Conservation (phyloP, 805 yeast genomes). For the Blastobotrys chiropterorum region DNA sequence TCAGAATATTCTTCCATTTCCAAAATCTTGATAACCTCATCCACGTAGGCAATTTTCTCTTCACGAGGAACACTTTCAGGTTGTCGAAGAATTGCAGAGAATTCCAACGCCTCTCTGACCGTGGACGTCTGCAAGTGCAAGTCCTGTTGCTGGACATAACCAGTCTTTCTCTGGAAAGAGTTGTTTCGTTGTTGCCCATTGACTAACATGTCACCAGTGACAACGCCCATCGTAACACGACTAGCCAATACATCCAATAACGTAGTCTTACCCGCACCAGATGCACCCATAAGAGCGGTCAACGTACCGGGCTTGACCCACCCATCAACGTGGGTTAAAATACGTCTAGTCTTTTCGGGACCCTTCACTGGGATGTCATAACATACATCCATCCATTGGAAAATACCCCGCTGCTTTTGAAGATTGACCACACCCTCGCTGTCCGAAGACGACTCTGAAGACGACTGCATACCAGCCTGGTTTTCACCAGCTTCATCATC, state of each 20-base stretch:
- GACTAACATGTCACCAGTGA: slow-evolving; percentile 61
- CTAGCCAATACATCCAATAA: slow-evolving; percentile 64
- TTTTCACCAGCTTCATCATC: slow-evolving; percentile 9
- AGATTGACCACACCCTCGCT: slow-evolving; percentile 9
- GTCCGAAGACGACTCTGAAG: slow-evolving; percentile 10
- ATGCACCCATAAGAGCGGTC: slow-evolving; percentile 72
- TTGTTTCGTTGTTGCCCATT: slow-evolving; percentile 56
- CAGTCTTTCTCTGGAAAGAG: slow-evolving; percentile 61
- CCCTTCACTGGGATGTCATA: slow-evolving; percentile 54
- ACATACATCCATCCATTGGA: slow-evolving; percentile 73
- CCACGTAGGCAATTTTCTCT: slow-evolving; percentile 63
- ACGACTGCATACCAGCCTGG: slow-evolving; percentile 1
- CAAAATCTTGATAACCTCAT: slow-evolving; percentile 53
- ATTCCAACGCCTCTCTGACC: slow-evolving; percentile 64
- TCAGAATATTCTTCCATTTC: slow-evolving; percentile 63
- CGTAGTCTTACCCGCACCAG: slow-evolving; percentile 81
- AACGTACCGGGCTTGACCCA: slow-evolving; percentile 81
- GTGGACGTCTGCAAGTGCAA: slow-evolving; percentile 59
- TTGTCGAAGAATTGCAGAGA: slow-evolving; percentile 64
- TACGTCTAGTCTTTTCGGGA: slow-evolving; percentile 52
- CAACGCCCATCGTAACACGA: slow-evolving; percentile 64
- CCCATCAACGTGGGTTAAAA: slow-evolving; percentile 63
- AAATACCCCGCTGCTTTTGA: slow-evolving; percentile 33
- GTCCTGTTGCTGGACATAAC: slow-evolving; percentile 76
- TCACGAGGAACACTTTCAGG: slow-evolving; percentile 43